Base-by-base conservation (phyloP, 108 stramenopile genomes). In the Cyclotella sp. region DNA sequence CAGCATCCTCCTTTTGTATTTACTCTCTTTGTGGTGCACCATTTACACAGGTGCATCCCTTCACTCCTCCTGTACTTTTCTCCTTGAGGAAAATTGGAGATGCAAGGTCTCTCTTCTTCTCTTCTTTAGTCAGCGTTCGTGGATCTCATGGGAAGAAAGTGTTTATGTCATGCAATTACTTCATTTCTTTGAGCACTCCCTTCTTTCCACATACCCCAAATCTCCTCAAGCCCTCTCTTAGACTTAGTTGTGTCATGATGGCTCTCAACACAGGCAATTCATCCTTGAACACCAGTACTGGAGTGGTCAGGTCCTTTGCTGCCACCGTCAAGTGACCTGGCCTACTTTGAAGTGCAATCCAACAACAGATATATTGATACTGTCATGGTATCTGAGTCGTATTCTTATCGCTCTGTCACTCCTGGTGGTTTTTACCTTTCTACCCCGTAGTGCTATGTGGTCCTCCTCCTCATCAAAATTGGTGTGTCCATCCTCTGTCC, bases 131-230 rank as follows among this genome's bases (percentile, higher is more conserved):
- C 3, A 86, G 9, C 7, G 51, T 58, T 9, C 70, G 49, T 15
- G 61, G 39, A 30, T 82, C 55, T 6, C 51, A 24, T 15, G 84
- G 77, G 15, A 63, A 55, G 44, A 77, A 77, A 0, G 54, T 65
- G 4, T 68, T 46, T 42, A 79, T 53, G 41, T 78, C 70, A 18
- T 82, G 63, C n/a, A 84, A 59, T 52, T 86, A 81, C 22, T 77
- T 62, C 27, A 89, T 49, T 54, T 89, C 88, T 16, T 77, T 78
- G 6, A 34, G 18, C 0, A 78, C 44, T 14, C 82, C 84, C 1
- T 69, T 66, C 41, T 62, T 64, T 51, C 75, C 86, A 21, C 24
- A 34, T n/a, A 21, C 8, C 82, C 85, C 1, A 27, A 44, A n/a
- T 62, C 69, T n/a, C 34, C 9, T 8, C 8, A 42, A 8, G 15